Conservation (phyloP, 2,329 filamentous ascomycete genomes). For the Ophiostoma piceae region DNA sequence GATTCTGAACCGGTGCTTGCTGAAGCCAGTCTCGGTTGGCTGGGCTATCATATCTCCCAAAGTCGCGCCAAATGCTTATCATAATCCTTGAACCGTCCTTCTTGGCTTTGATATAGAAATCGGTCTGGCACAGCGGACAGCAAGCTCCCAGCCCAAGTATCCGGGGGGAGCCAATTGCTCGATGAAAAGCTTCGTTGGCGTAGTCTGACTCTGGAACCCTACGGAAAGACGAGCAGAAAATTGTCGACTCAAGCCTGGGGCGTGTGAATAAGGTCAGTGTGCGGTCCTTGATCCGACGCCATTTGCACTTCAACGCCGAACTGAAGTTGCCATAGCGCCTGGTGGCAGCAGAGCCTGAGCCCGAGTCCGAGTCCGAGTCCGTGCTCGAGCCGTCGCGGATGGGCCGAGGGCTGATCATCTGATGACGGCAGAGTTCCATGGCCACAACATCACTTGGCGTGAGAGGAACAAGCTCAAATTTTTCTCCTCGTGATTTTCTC, state of each 20-base stretch:
- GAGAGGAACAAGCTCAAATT: background rate
- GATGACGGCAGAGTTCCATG: background rate
- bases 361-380: too few relatives aligned
- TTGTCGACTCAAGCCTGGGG: too few relatives aligned
- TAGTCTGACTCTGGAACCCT: background rate
- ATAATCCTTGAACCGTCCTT: background rate
- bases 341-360: too few relatives aligned
- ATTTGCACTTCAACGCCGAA: background rate
- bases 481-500: too few relatives aligned
- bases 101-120: background rate
- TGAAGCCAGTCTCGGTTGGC: background rate
- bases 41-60: background rate
- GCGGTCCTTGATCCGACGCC: background rate
- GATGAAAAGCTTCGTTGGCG: background rate
- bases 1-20: background rate
- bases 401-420: background rate
- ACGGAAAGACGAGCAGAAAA: background rate
- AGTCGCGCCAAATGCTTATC: background rate
- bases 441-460: background rate
- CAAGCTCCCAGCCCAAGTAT: background rate
- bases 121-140: background rate
- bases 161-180: background rate
- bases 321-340: background rate
- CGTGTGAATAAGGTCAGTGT: background rate
- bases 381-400: too few relatives aligned